Conservation (phyloP, 2,329 filamentous ascomycete genomes). For the Gnomoniopsis smithogilvyi region DNA sequence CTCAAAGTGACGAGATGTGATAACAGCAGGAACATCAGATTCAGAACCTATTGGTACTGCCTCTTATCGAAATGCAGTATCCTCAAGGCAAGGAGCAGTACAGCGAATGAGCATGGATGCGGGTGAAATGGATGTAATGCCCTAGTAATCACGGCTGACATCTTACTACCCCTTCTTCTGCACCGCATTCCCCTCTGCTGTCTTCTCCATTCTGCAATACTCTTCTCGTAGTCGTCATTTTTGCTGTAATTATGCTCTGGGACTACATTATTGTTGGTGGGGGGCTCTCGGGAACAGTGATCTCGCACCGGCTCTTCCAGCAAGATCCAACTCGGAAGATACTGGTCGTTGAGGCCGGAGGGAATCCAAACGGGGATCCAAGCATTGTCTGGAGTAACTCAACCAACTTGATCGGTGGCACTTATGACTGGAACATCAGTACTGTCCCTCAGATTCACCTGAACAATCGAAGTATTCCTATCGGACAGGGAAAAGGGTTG, state of each 20-base stretch:
- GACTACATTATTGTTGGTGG: slow-evolving; percentile 23
- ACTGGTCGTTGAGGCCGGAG: slow-evolving; percentile 32
- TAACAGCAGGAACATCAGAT: too few species aligned
- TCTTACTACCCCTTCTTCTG: too few species aligned
- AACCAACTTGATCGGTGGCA: slow-evolving; percentile 22
- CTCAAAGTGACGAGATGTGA: too few species aligned
- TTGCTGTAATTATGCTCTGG: slow-evolving; percentile 12
- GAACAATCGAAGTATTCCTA: slow-evolving; percentile 19
- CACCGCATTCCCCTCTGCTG: too few species aligned
- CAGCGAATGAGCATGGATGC: too few species aligned
- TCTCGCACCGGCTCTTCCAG: slow-evolving; percentile 16
- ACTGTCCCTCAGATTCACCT: slow-evolving; percentile 24
- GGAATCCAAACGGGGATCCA: slow-evolving; percentile 20
- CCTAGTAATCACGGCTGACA: too few species aligned
- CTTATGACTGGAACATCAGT: slow-evolving; percentile 28
- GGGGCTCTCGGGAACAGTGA: slow-evolving; percentile 19
- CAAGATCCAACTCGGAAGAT: slow-evolving; percentile 21
- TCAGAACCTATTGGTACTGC: too few species aligned
- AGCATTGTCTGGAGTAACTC: slow-evolving; percentile 21
- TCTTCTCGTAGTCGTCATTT: neutral
- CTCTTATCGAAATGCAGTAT: too few species aligned
- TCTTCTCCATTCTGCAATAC: neutral
- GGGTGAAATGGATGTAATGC: too few species aligned
- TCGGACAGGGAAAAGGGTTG: slow-evolving; percentile 30
- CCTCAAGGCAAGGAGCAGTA: too few species aligned